A percentile compares a stretch with the other conserved stretches of the same genome.
These are phyloP conservation scores for Plectosphaerella sp. DNA, from an alignment of 2,329 filamentous ascomycete genomes.

Conservation along the genomic window DNA sequence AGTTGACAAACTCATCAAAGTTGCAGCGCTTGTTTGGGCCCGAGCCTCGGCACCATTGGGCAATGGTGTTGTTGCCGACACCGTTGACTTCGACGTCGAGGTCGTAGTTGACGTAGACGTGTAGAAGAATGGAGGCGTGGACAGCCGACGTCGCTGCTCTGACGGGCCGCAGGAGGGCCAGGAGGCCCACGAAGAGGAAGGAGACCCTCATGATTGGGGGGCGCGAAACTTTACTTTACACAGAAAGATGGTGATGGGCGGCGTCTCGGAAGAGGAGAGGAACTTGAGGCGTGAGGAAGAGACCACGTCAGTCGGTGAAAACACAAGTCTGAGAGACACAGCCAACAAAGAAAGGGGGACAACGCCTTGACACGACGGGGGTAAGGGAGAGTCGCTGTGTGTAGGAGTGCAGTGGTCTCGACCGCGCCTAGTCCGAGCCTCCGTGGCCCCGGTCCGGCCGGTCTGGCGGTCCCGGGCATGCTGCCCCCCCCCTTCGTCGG, in stretches of 20 bases:
- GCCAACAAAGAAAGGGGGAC: neutral
- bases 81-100: neutral
- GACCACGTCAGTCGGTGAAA: neutral
- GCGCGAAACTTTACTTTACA: neutral
- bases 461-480: neutral
- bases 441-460: neutral
- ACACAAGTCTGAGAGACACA: neutral
- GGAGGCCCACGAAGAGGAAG: neutral
- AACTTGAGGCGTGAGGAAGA: neutral
- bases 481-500: neutral
- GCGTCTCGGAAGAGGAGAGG: neutral
- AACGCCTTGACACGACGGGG: neutral
- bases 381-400: neutral
- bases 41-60: neutral
- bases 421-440: neutral
- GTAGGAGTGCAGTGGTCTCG: neutral
- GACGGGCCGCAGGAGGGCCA: neutral
- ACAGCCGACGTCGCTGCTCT: neutral
- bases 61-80: neutral
- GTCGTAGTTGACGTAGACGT: constrained; percentile 1
- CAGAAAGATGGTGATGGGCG: neutral
- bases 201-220: neutral
- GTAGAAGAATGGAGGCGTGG: neutral
- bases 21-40: neutral
- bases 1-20: constrained; percentile 1